Base-by-base conservation (phyloP, 371 early-diverging fungal species). In the Mucor racemosus region DNA sequence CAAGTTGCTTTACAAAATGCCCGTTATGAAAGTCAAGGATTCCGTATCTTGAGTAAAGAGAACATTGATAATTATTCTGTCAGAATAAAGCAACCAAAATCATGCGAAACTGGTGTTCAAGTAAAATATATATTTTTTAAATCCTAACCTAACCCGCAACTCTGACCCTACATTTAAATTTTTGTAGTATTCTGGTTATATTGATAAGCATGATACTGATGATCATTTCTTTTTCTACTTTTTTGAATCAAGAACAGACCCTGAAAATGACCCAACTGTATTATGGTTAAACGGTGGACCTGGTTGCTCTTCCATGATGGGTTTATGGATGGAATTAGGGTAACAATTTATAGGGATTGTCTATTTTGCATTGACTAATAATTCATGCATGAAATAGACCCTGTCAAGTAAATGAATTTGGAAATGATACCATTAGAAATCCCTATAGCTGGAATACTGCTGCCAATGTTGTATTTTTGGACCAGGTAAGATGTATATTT, bases 251-350 rank as follows among this genome's bases (percentile, higher is more conserved):
- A 88, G 93, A 57, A 80, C 82, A 64, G 77, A 90, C 9, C 93
- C 94, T 17, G 58, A 71, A 40, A 77, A 79, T 1, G 95, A 94
- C 62, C 95, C 95, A 3, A 67, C 94, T 57, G 87, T 94, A 14
- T 84, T 94, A 33, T 94, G 94, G 94, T 76, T 92, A 60, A 89
- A 90, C 33, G 95, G 95, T 21, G 97, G 96, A 11, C 95, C 96
- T 13, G 97, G 97, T 0, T 93, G 94, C 71, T 88, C 90, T 21
- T 91, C 90, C 1, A 76, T 90, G 66, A 90, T 91, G 39, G 95
- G 94, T 13, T 79, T 92, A 48, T 87, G 93, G 80, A 93, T 92
- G 88, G 94, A 94, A 72, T 80, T 93, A 60, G 95, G 75, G 75
- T 75, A 61, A 38, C 11, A 38, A 4, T 38, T 11, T 38, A 7